phyloP scores from a whole-genome alignment of 495 filamentous ascomycete genomes.

The Melanomma pulvis-pyrius region DNA sequence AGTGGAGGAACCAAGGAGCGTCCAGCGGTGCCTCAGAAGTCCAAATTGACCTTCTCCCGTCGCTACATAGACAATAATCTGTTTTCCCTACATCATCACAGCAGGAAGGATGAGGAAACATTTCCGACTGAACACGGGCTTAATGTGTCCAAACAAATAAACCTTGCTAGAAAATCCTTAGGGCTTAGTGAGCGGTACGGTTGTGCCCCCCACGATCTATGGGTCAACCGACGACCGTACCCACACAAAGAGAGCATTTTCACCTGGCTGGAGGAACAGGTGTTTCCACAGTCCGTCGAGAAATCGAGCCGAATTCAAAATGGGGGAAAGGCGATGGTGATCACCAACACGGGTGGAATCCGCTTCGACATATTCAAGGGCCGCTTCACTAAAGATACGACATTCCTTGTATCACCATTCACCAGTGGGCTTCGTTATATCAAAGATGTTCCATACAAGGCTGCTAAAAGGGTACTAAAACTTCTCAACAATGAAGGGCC shows the following conservation, averaged over 20 bases:
- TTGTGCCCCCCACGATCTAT: slow-evolving; percentile 79
- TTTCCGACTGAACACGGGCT: slow-evolving; percentile 80
- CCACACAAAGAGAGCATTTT: slow-evolving; percentile 71
- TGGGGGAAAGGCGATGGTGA: slow-evolving; percentile 64
- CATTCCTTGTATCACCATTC: slow-evolving; percentile 87
- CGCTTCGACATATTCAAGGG: slow-evolving; percentile 96
- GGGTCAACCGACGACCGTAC: slow-evolving; percentile 77
- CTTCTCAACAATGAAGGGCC: slow-evolving; percentile 73
- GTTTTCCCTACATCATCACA: slow-evolving; percentile 80
- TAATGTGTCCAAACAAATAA: slow-evolving; percentile 73
- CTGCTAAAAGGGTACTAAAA: slow-evolving; percentile 68
- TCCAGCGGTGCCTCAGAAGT: slow-evolving; percentile 42
- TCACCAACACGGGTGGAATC: slow-evolving; percentile 86
- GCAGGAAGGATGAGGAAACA: slow-evolving; percentile 63
- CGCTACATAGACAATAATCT: slow-evolving; percentile 96
- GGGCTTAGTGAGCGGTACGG: slow-evolving; percentile 74
- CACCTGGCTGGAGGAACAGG: slow-evolving; percentile 72
- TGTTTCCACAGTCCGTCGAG: slow-evolving; percentile 66
- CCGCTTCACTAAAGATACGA: slow-evolving; percentile 81
- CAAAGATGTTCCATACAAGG: slow-evolving; percentile 73
- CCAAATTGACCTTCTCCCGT: slow-evolving; percentile 65
- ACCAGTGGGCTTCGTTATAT: slow-evolving; percentile 77
- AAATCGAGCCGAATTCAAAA: slow-evolving; percentile 41
- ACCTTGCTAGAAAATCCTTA: slow-evolving; percentile 66
- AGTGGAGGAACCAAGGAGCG: slow-evolving; percentile 44